Conservation (phyloP, 176 grass and related monocot species). For the Triticum turgidum region DNA sequence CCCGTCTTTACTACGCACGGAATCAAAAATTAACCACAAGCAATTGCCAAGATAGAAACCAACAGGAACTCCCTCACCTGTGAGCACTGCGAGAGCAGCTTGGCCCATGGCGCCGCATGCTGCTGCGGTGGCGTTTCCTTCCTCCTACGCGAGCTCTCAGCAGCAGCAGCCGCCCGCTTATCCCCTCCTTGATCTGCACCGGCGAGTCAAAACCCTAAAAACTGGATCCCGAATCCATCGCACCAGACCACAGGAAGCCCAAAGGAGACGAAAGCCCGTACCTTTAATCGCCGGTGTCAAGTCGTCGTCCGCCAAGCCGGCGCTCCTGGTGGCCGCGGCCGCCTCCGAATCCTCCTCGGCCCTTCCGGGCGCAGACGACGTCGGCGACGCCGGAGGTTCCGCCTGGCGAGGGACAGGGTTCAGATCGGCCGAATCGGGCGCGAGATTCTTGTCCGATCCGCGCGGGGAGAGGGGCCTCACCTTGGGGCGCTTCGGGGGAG, state of each 20-base stretch:
- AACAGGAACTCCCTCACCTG: conserved; percentile 41
- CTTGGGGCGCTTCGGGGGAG: conserved; percentile 75
- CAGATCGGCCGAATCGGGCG: conserved; percentile 46
- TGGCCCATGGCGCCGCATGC: conserved; percentile 66
- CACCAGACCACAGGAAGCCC: not conserved
- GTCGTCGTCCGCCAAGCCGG: conserved; percentile 24
- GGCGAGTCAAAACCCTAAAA: conserved; percentile 42
- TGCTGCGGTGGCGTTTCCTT: conserved; percentile 40
- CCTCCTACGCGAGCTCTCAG: conserved; percentile 40
- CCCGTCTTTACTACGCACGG: not conserved
- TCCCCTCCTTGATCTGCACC: conserved; percentile 65
- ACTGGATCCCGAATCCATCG: conserved; percentile 17
- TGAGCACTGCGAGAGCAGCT: conserved; percentile 83
- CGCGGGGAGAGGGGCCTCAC: conserved; percentile 39
- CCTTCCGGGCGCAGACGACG: conserved; percentile 42
- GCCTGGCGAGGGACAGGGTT: conserved; percentile 14
- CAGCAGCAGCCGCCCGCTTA: not conserved
- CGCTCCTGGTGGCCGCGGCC: conserved; percentile 28
- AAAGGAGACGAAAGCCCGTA: conserved; percentile 20
- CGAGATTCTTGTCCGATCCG: conserved; percentile 20
- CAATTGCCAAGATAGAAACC: conserved; percentile 2
- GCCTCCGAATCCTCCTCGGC: conserved; percentile 34
- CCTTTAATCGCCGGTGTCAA: conserved; percentile 19
- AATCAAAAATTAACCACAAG: conserved; percentile 19
- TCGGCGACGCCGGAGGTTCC: conserved; percentile 32